phyloP scores from a whole-genome alignment of 495 filamentous ascomycete genomes.

The Hypoxylon trugodes region DNA sequence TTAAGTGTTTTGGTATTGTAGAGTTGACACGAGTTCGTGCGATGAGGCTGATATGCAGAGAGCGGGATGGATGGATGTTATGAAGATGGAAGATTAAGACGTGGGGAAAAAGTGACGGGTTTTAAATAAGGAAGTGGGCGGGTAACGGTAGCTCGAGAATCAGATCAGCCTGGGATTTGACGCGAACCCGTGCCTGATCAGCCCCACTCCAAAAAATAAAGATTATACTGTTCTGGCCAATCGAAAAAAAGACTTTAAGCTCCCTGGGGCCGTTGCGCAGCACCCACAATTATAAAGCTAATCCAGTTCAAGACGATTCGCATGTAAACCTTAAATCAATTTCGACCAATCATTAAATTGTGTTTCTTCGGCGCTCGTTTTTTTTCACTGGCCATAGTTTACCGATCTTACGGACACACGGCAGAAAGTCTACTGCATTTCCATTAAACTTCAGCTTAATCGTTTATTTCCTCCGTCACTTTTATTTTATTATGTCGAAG shows the following conservation, averaged over 20 bases:
- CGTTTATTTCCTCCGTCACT: too few species aligned
- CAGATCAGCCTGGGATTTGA: conserved; percentile 52
- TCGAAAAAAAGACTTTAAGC: conserved; percentile 26
- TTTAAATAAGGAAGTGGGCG: conserved; percentile 54
- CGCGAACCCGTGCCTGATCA: conserved; percentile 40
- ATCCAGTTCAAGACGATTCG: conserved; percentile 13
- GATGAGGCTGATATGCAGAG: conserved; percentile 55
- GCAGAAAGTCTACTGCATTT: too few species aligned
- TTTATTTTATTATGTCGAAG: too few species aligned
- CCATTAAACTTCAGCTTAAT: too few species aligned
- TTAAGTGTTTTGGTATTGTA: conserved; percentile 42
- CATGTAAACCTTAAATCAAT: conserved; percentile 18
- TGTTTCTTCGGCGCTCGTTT: conserved; percentile 5
- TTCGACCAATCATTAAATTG: conserved; percentile 43
- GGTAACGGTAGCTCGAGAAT: conserved; percentile 45
- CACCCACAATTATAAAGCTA: conserved; percentile 1
- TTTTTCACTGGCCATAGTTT: background rate
- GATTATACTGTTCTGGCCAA: conserved; percentile 12
- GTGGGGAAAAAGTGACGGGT: conserved; percentile 54
- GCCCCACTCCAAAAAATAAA: conserved; percentile 42
- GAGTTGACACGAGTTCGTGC: conserved; percentile 46
- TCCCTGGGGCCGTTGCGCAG: background rate
- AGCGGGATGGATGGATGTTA: conserved; percentile 45
- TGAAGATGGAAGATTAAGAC: conserved; percentile 42
- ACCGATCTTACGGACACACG: background rate